Evolutionary conservation across 306 rosid species (phyloP).

Genomic region (Rosa multiflora): DNA sequence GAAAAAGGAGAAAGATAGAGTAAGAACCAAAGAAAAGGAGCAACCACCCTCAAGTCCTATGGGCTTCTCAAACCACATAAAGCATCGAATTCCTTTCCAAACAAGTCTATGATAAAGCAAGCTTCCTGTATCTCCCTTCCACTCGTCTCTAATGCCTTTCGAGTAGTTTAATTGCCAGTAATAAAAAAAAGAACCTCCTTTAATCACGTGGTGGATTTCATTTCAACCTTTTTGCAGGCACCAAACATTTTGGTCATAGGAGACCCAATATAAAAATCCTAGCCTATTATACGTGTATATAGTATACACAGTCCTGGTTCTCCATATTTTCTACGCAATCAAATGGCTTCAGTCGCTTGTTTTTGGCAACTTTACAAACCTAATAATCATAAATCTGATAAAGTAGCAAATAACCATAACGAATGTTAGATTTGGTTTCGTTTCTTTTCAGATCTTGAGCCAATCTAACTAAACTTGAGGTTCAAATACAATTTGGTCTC

Average conservation of each 20-base stretch:
- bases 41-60: slow-evolving; percentile 17
- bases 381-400: too few relatives aligned
- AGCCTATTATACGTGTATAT: background rate
- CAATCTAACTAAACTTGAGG: background rate
- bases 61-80: slow-evolving; percentile 16
- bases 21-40: slow-evolving; percentile 24
- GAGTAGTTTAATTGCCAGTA: background rate
- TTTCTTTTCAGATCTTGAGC: background rate
- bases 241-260: background rate
- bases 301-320: background rate
- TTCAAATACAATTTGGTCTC: background rate
- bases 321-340: background rate
- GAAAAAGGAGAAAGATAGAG: slow-evolving; percentile 17
- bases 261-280: background rate
- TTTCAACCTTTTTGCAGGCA: background rate
- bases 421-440: background rate
- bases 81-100: slow-evolving; percentile 22
- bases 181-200: background rate
- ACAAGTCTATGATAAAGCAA: slow-evolving; percentile 9
- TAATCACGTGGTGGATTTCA: background rate
- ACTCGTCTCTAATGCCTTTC: background rate
- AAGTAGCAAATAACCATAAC: background rate
- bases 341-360: background rate
- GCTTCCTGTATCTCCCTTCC: background rate
- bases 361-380: background rate